phyloP scores from a whole-genome alignment of 2,329 filamentous ascomycete species.

The Colletotrichum echinochloae region DNA sequence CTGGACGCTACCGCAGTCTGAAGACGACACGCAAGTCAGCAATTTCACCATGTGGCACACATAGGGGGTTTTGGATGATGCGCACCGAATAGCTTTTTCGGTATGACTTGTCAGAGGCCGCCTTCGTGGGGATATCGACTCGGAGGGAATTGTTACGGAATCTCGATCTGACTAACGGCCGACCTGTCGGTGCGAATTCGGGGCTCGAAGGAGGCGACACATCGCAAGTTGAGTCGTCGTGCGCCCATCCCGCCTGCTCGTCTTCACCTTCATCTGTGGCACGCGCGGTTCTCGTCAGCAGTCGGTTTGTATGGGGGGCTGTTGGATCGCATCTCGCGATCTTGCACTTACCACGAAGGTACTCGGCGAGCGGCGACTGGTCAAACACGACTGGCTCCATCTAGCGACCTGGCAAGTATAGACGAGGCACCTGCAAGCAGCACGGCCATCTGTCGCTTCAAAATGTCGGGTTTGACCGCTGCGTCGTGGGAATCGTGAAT shows the following conservation, averaged over 20 bases:
- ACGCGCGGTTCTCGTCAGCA: constrained; percentile 41
- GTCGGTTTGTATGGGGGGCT: constrained; percentile 27
- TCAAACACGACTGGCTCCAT: constrained; percentile 93
- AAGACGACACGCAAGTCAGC: constrained; percentile 41
- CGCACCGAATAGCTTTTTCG: constrained; percentile 66
- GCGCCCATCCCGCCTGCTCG: constrained; percentile 60
- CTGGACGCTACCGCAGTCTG: constrained; percentile 78
- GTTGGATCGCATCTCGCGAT: background rate
- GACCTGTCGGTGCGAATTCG: constrained; percentile 68
- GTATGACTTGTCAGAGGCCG: constrained; percentile 57
- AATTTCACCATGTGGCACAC: constrained; percentile 42
- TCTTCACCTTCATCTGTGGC: constrained; percentile 62
- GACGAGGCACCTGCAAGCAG: constrained; percentile 36
- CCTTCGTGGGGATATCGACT: constrained; percentile 55
- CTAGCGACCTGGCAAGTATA: constrained; percentile 39
- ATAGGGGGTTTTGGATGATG: constrained; percentile 8
- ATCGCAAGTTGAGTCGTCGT: constrained; percentile 53
- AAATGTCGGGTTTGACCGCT: constrained; percentile 26
- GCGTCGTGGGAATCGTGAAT: constrained; percentile 25
- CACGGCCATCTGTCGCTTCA: constrained; percentile 40
- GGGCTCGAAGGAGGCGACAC: constrained; percentile 62
- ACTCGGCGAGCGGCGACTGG: constrained; percentile 88
- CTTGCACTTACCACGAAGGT: constrained; percentile 81
- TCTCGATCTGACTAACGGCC: constrained; percentile 64
- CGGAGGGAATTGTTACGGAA: constrained; percentile 63